Evolutionary conservation across 1,284 basidiomycete genomes (phyloP), one percentile per base, ranked within the genome.

Genomic region (Mycena citricolor): DNA sequence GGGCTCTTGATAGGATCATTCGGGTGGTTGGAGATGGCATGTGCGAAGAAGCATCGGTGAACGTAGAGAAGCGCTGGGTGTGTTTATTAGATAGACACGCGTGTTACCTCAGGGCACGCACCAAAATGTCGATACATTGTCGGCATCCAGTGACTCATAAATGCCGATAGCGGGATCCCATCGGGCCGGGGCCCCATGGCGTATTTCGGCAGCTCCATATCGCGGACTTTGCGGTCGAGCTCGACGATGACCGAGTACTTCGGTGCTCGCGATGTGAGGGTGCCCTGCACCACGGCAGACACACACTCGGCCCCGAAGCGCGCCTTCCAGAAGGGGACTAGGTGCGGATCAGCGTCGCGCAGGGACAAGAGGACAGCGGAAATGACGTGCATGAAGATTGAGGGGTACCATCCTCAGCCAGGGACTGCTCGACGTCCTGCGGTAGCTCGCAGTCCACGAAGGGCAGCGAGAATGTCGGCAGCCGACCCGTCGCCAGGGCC

Each of bases 271-370:
- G 83, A 79, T 0, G 76, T 81, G 30, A 84, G 63, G 13, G 79
- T 78, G 14, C 78, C 76, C 61, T 81, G 76, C 5, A 83, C 81
- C 17, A 86, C 79, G 12, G 73, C 71, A 14, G 82, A 71, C 7
- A 86, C 70, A 55, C 82, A 85, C 47, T 83, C 77, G 19, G 74
- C 74, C 8, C 82, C 83, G 60, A 85, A 87, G 5, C 70, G 73
- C 19, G 83, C 81, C 61, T 85, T 86, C 84, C 85, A 86, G 39
- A 69, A 74, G 2, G 81, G 76, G 59, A 87, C 83, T 86, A 44
- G 17, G 34, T 38, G 28, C n/a, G 33, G 4, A 21, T 36, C 8
- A 48, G 11, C 21, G 21, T 21, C 36, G 23, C 29, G 28, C 11
- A 25, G 42, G 39, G 48, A 33, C 32, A 13, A 58, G 34, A 17